Conservation (phyloP, 2,329 filamentous ascomycete species). For the Tothia fuscella region DNA sequence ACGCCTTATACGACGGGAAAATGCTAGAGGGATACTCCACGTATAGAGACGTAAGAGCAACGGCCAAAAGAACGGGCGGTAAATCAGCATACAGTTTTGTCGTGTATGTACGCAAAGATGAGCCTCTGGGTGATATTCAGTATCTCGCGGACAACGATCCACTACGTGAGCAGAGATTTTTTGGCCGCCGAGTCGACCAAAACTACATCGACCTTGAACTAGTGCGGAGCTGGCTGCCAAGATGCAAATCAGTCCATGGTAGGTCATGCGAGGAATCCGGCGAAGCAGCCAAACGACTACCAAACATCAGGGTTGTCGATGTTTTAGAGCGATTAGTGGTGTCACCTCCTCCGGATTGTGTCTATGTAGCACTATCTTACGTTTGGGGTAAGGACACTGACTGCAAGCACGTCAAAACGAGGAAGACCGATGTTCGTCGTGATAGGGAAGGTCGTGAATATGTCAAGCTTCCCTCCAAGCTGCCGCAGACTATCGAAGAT, state of each 20-base stretch:
- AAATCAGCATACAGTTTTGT: background rate
- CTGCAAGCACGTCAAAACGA: background rate
- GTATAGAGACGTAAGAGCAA: background rate
- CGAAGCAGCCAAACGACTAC: background rate
- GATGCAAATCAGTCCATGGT: background rate
- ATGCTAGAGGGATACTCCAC: background rate
- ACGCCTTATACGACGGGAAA: background rate
- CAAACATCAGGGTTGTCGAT: constrained; percentile 6
- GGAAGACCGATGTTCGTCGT: background rate
- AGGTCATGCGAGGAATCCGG: background rate
- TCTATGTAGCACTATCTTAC: constrained; percentile 11
- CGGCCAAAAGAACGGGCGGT: background rate
- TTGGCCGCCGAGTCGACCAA: constrained; percentile 1
- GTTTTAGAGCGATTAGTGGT: background rate
- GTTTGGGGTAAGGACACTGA: constrained; percentile 8
- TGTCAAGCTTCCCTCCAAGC: background rate
- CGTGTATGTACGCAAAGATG: background rate
- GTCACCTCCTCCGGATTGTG: background rate
- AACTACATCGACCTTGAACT: background rate
- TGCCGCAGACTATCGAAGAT: constrained; percentile 11
- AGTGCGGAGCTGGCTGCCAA: background rate
- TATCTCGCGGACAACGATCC: background rate
- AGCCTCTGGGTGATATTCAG: background rate
- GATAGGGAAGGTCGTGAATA: background rate
- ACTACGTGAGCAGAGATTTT: background rate